phyloP scores from a whole-genome alignment of 805 yeast genomes.

The Kodamaea lidongshanica region DNA sequence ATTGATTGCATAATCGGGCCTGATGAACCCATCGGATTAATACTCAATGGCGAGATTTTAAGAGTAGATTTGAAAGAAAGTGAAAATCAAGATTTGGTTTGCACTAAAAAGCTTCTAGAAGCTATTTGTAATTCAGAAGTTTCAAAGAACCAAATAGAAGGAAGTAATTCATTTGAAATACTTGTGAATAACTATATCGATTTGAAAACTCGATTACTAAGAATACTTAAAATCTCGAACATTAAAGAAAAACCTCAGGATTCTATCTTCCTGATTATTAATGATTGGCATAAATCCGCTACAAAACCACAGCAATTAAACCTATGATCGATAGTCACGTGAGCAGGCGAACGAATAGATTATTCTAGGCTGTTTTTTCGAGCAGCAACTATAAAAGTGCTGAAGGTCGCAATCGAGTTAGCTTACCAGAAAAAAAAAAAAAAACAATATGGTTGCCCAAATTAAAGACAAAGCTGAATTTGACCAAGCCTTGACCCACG shows the following conservation, averaged over 20 bases:
- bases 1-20: conserved; percentile 4
- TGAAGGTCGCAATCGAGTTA: not conserved
- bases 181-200: too few species aligned
- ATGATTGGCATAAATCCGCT: conserved; percentile 1
- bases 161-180: too few species aligned
- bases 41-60: conserved; percentile 5
- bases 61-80: conserved; percentile 1
- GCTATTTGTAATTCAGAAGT: too few species aligned
- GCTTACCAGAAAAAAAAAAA: not conserved
- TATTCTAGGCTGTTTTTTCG: too few species aligned
- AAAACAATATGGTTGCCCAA: conserved; percentile 30
- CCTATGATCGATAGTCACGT: too few species aligned
- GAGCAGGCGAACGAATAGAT: too few species aligned
- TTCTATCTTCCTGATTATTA: not conserved
- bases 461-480: conserved; percentile 48
- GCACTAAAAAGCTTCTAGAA: conserved; percentile 1
- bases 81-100: too few species aligned
- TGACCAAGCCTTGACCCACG: conserved; percentile 52
- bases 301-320: too few species aligned
- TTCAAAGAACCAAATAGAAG: too few species aligned
- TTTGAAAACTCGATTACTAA: too few species aligned
- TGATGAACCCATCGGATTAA: conserved; percentile 16
- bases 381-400: too few species aligned
- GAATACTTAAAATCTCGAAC: too few species aligned
- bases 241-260: conserved; percentile 2